A percentile compares a stretch with the other conserved stretches of the same genome.
Conservation (phyloP, 192 early-diverging fungal species). For the Diversispora eburnea region DNA sequence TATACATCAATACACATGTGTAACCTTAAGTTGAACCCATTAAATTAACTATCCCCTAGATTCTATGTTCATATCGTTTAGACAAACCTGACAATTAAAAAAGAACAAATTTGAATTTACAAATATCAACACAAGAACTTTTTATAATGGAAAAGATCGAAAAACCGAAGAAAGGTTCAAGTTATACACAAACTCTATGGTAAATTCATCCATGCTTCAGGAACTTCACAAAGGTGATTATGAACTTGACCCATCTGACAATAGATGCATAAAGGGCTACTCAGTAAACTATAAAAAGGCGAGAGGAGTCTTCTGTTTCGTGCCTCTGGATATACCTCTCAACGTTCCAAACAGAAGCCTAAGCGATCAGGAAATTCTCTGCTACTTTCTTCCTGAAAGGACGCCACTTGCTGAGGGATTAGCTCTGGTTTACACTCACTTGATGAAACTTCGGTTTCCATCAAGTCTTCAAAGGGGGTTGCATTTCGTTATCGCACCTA, state of each 20-base stretch:
- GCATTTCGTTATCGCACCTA: background rate
- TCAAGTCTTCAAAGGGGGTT: background rate
- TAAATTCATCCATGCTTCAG: slow-evolving; percentile 1
- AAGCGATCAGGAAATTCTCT: background rate
- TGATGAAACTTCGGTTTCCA: background rate
- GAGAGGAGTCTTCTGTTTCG: slow-evolving; percentile 1
- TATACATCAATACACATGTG: too few relatives aligned
- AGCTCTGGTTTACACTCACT: background rate
- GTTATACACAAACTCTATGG: background rate
- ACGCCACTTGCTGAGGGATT: background rate
- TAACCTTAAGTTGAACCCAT: too few relatives aligned
- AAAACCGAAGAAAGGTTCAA: background rate
- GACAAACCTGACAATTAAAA: too few relatives aligned
- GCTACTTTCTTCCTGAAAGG: background rate
- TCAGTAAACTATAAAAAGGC: background rate
- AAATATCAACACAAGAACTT: too few relatives aligned
- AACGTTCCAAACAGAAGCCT: background rate
- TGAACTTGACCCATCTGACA: background rate
- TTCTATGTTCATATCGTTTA: too few relatives aligned
- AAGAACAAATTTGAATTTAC: too few relatives aligned
- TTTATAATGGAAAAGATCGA: too few relatives aligned
- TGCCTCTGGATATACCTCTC: background rate
- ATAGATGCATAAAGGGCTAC: background rate
- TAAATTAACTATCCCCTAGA: too few relatives aligned
- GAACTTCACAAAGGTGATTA: background rate